phyloP scores from a whole-genome alignment of 441 rosid genomes.

The Populus hybrid region DNA sequence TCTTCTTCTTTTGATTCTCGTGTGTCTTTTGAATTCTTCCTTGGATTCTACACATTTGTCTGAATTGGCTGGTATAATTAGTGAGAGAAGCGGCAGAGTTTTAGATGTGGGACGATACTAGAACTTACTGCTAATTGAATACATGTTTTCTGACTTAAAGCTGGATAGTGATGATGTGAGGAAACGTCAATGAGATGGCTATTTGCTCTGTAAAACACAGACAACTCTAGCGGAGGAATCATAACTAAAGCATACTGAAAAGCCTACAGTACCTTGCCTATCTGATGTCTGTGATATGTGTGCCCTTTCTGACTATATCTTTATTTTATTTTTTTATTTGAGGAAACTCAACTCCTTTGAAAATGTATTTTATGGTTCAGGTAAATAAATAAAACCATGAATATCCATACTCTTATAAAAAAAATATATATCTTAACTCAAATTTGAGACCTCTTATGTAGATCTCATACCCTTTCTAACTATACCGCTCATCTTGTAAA shows the following conservation, averaged over 20 bases:
- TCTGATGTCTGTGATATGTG: background rate
- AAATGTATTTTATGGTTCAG: too few relatives aligned
- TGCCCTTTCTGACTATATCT: background rate
- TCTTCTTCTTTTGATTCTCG: background rate
- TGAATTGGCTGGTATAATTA: background rate
- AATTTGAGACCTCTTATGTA: too few relatives aligned
- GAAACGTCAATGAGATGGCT: background rate
- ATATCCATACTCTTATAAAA: too few relatives aligned
- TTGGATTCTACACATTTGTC: background rate
- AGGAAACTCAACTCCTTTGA: too few relatives aligned
- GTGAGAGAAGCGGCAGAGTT: background rate
- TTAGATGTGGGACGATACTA: background rate
- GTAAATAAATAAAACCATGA: too few relatives aligned
- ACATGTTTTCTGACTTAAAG: background rate
- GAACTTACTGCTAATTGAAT: background rate
- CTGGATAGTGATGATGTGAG: background rate
- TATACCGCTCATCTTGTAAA: background rate
- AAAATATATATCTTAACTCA: too few relatives aligned
- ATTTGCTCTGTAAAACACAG: background rate
- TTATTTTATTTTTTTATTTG: too few relatives aligned
- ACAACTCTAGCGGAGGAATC: background rate
- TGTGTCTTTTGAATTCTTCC: too few relatives aligned
- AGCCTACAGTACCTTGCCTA: background rate
- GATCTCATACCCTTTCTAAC: background rate
- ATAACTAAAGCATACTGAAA: too few relatives aligned